A percentile compares a stretch with the other conserved stretches of the same genome.
Conservation (phyloP, 371 early-diverging fungal genomes). For the Apophysomyces sp. region DNA sequence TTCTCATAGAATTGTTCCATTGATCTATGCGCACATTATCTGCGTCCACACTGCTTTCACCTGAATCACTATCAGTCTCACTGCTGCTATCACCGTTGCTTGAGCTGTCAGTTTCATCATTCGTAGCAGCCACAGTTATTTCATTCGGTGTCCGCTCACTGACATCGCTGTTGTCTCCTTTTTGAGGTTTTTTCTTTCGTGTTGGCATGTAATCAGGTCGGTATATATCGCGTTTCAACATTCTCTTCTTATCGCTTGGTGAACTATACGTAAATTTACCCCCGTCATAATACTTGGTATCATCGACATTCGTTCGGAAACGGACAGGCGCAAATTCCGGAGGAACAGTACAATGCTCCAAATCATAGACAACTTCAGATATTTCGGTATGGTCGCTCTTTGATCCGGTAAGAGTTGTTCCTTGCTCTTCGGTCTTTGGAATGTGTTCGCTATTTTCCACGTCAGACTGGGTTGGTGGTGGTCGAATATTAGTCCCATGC, state of each 20-base stretch:
- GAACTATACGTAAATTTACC: slow-evolving; percentile 46
- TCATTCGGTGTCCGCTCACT: neutral
- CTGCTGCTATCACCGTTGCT: slow-evolving; percentile 9
- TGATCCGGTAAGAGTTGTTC: slow-evolving; percentile 2
- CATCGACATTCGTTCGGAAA: slow-evolving; percentile 31
- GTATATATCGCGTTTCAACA: slow-evolving; percentile 21
- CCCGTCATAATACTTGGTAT: slow-evolving; percentile 45
- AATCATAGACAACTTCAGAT: neutral
- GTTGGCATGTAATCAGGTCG: slow-evolving; percentile 44
- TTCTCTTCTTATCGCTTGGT: slow-evolving; percentile 2
- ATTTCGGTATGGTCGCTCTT: neutral
- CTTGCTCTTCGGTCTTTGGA: neutral
- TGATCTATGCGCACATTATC: slow-evolving; percentile 4
- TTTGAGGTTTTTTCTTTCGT: slow-evolving; percentile 7
- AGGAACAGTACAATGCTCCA: slow-evolving; percentile 19
- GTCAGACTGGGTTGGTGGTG: neutral
- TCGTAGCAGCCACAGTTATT: neutral
- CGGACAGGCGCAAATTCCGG: slow-evolving; percentile 51
- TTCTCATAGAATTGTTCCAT: slow-evolving; percentile 18
- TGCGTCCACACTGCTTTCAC: neutral
- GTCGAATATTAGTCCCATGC: neutral
- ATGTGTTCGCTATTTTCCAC: neutral
- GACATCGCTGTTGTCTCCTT: neutral
- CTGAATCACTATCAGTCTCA: slow-evolving; percentile 6
- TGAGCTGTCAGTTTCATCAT: neutral